A percentile compares a stretch with the other conserved stretches of the same genome.
These are phyloP conservation scores for Hypoxylon sp. DNA, from an alignment of 2,329 filamentous ascomycete genomes.

Conservation along the genomic window DNA sequence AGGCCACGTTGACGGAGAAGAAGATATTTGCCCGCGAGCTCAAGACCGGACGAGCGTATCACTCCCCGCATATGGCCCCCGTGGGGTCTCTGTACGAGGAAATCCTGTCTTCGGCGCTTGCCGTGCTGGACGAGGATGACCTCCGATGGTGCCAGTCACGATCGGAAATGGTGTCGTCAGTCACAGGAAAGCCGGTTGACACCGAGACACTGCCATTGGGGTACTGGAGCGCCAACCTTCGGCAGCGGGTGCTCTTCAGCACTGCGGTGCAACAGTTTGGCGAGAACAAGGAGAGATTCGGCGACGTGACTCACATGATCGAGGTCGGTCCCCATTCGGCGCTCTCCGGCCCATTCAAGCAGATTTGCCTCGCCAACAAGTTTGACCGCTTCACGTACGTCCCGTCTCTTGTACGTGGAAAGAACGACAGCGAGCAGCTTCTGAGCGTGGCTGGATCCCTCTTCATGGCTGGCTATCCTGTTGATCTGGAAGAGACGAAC, in stretches of 20 bases:
- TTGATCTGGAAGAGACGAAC: constrained; percentile 38
- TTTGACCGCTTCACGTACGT: constrained; percentile 31
- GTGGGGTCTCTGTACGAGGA: constrained; percentile 45
- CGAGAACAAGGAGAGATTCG: constrained; percentile 39
- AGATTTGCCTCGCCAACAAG: constrained; percentile 38
- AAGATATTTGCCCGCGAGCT: constrained; percentile 37
- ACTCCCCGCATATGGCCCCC: constrained; percentile 42
- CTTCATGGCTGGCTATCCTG: constrained; percentile 27
- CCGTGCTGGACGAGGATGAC: not conserved
- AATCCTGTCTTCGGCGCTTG: not conserved
- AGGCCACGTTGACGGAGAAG: constrained; percentile 5
- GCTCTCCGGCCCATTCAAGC: constrained; percentile 43
- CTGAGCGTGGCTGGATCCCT: constrained; percentile 38
- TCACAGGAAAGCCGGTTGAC: no score
- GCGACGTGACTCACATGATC: constrained; percentile 18
- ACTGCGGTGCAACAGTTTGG: constrained; percentile 49
- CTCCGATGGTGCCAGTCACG: not conserved
- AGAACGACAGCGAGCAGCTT: constrained; percentile 33
- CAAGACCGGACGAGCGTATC: constrained; percentile 40
- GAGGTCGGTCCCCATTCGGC: constrained; percentile 46
- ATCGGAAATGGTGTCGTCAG: not conserved
- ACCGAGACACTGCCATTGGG: no score
- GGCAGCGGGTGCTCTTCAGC: constrained; percentile 35
- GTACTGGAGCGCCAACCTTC: constrained; percentile 42
- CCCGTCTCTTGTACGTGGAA: constrained; percentile 33